Conservation (phyloP, 352 stramenopile species). For the Globisporangium paroecandrum region DNA sequence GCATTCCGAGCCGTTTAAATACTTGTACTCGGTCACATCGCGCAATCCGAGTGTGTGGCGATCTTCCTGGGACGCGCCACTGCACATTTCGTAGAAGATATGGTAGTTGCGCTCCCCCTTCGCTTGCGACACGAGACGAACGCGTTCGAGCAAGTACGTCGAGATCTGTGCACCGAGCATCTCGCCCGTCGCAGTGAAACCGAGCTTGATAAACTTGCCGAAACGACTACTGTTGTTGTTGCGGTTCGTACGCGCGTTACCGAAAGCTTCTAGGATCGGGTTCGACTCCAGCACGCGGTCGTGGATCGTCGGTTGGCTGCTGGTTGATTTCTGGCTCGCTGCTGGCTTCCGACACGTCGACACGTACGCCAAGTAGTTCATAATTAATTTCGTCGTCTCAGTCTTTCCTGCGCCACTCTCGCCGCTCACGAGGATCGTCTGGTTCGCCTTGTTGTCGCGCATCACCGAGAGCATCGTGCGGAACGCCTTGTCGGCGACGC, state of each 20-base stretch:
- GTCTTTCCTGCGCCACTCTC: slow-evolving; percentile 96
- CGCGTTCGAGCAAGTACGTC: slow-evolving; percentile 96
- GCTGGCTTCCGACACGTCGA: slow-evolving; percentile 36
- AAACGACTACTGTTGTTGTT: slow-evolving; percentile 97
- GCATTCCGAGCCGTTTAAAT: slow-evolving; percentile 83
- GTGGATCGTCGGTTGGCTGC: slow-evolving; percentile 53
- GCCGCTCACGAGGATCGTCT: slow-evolving; percentile 96
- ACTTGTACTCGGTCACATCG: slow-evolving; percentile 64
- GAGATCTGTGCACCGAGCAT: slow-evolving; percentile 80
- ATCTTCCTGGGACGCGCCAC: slow-evolving; percentile 62
- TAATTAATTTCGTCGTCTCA: slow-evolving; percentile 96
- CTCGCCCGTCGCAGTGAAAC: slow-evolving; percentile 74
- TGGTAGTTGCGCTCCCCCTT: slow-evolving; percentile 97
- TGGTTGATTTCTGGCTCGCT: slow-evolving; percentile 6
- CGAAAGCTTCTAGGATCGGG: slow-evolving; percentile 94
- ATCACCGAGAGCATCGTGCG: slow-evolving; percentile 72
- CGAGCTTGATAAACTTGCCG: slow-evolving; percentile 96
- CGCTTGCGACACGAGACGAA: slow-evolving; percentile 90
- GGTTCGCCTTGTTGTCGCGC: slow-evolving; percentile 55
- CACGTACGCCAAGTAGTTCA: slow-evolving; percentile 93
- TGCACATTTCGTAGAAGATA: slow-evolving; percentile 96
- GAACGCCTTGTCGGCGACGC: slow-evolving; percentile 79
- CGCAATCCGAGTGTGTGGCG: slow-evolving; percentile 43
- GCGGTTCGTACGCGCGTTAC: slow-evolving; percentile 93
- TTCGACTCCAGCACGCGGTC: slow-evolving; percentile 93